phyloP scores from a whole-genome alignment of 2,329 filamentous ascomycete genomes.

The Microthyrium microscopicum region DNA sequence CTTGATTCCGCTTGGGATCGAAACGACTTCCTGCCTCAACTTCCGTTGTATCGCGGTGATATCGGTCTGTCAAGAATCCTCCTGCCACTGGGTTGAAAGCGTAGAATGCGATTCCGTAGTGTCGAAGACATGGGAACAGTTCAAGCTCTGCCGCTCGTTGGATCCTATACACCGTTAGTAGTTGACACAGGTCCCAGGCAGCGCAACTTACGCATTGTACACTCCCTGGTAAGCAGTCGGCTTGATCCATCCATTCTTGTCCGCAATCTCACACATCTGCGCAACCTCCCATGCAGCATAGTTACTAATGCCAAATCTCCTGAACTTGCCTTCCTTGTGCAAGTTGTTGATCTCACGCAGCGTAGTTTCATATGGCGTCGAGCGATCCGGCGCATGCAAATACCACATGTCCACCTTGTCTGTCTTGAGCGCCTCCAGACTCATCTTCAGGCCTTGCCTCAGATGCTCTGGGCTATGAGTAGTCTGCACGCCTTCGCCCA shows the following conservation, averaged over 20 bases:
- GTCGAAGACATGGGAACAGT: slow-evolving; percentile 25
- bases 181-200: no score
- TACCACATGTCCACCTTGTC: slow-evolving; percentile 32
- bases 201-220: slow-evolving; percentile 26
- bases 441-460: slow-evolving; percentile 18
- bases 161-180: no score
- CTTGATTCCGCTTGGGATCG: slow-evolving; percentile 25
- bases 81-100: slow-evolving; percentile 28
- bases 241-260: slow-evolving; percentile 23
- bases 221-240: slow-evolving; percentile 32
- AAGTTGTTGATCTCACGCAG: slow-evolving; percentile 30
- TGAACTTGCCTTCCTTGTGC: slow-evolving; percentile 28
- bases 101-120: slow-evolving; percentile 27
- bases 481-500: slow-evolving; percentile 8
- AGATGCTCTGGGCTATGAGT: slow-evolving; percentile 18
- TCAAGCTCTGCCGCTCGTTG: slow-evolving; percentile 24
- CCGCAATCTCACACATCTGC: slow-evolving; percentile 29
- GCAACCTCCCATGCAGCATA: slow-evolving; percentile 31
- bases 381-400: slow-evolving; percentile 34
- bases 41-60: slow-evolving; percentile 19
- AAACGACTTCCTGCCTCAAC: slow-evolving; percentile 21
- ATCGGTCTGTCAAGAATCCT: slow-evolving; percentile 28
- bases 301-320: slow-evolving; percentile 29
- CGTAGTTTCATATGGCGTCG: slow-evolving; percentile 28
- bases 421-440: slow-evolving; percentile 22